A percentile compares a stretch with the other conserved stretches of the same genome.
Conservation (phyloP, 2,329 filamentous ascomycete species). For the Claviceps sp. region DNA sequence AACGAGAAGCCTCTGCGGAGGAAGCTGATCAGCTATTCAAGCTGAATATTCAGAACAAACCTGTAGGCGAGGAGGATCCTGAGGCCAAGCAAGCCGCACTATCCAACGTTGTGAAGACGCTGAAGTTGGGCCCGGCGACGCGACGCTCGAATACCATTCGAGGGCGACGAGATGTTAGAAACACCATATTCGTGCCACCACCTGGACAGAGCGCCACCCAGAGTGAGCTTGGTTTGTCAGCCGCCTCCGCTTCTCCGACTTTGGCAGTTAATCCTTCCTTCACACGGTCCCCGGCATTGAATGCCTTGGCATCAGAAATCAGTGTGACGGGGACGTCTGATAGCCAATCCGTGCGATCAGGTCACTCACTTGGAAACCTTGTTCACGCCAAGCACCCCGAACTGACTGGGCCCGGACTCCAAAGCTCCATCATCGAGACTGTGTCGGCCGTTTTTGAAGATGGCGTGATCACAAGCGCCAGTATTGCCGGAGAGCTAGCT, state of each 20-base stretch:
- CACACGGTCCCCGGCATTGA: constrained; percentile 32
- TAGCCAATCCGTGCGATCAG: constrained; percentile 81
- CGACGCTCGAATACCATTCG: constrained; percentile 65
- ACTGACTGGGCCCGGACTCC: constrained; percentile 64
- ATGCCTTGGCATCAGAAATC: constrained; percentile 48
- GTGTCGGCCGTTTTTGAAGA: constrained; percentile 76
- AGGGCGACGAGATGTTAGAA: constrained; percentile 80
- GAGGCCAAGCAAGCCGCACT: constrained; percentile 61
- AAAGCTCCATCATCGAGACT: constrained; percentile 80
- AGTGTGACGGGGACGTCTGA: constrained; percentile 54
- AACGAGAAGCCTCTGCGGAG: constrained; percentile 46
- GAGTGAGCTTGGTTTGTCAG: background rate
- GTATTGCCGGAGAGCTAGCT: constrained; percentile 78
- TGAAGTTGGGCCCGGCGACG: constrained; percentile 52
- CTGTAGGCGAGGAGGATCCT: constrained; percentile 65
- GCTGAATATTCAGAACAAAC: constrained; percentile 65
- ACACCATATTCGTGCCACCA: constrained; percentile 69
- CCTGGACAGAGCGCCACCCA: constrained; percentile 1
- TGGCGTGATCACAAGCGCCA: constrained; percentile 55
- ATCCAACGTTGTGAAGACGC: constrained; percentile 60
- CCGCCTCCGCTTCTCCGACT: constrained; percentile 7
- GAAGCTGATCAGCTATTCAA: constrained; percentile 59
- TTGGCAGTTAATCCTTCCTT: constrained; percentile 7
- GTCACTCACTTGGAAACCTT: constrained; percentile 60
- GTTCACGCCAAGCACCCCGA: constrained; percentile 70